Evolutionary conservation across 2,329 filamentous ascomycete species (phyloP), one percentile per base, ranked within the genome.

Genomic region (Tolypocladium ovalisporum): DNA sequence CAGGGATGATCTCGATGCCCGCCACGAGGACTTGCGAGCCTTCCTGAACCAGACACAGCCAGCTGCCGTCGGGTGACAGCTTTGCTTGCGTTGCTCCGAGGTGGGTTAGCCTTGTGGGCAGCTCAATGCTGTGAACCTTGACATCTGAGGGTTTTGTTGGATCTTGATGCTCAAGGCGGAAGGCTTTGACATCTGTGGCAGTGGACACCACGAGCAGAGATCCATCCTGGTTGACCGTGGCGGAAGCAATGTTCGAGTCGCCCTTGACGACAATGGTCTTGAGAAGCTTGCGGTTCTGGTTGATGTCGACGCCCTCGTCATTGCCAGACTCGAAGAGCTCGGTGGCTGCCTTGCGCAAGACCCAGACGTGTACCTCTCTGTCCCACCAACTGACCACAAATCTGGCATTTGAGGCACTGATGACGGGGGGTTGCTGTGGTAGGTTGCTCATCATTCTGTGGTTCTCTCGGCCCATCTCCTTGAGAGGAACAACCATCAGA

Each of bases 371-470:
- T 54, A 97, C 79, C 69, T 95, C 89, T 57, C 88, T 82, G 62
- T 93, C 89, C 90, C 92, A 97, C 89, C 91, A 97, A 70, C 89
- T 90, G 66, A 94, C 83, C 32, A 99, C 75, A 27, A 97, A 76
- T 54, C 94, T 83, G 49, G 86, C 85, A 47, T 81, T 81, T 1
- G 86, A 77, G 4, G 92, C 88, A 62, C 89, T 92, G 39, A 83
- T 76, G 9, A 97, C 71, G 3, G 88, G 85, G 1, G 89, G 81
- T 54, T 82, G 78, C 67, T 96, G 92, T 2, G 94, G 93, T 17
- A 99, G 79, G 67, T 86, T 86, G n/a, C 92, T 85, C 56, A 99
- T 80, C 22, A 84, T 83, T 59, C 91, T 83, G 71, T 95, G 89
- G 63, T 94, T 82, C 69, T 97, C 91, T 82, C 89, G 67, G 83